phyloP scores from a whole-genome alignment of 495 filamentous ascomycete species.

The Penicillium diatomitis region DNA sequence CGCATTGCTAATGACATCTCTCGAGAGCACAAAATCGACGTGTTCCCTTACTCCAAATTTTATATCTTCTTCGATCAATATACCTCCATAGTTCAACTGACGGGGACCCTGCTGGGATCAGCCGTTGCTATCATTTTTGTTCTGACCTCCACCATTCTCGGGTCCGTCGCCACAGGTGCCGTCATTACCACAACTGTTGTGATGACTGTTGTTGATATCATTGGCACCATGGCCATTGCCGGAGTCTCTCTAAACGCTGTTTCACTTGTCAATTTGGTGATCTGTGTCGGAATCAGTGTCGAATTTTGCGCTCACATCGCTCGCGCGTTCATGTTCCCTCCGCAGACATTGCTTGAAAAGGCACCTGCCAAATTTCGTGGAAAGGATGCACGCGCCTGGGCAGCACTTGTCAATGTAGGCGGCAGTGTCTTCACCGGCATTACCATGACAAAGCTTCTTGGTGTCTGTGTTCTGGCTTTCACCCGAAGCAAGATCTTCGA shows the following conservation, averaged over 20 bases:
- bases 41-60: constrained; percentile 93
- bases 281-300: constrained; percentile 90
- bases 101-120: constrained; percentile 67
- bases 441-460: constrained; percentile 87
- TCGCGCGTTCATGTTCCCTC: constrained; percentile 90
- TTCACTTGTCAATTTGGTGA: constrained; percentile 92
- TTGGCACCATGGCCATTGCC: constrained; percentile 85
- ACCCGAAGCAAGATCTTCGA: constrained; percentile 98
- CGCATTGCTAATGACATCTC: constrained; percentile 74
- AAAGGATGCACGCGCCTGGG: constrained; percentile 79
- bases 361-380: constrained; percentile 57
- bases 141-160: constrained; percentile 68
- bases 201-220: constrained; percentile 92
- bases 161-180: constrained; percentile 70
- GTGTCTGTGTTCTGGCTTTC: constrained; percentile 86
- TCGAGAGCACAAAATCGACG: constrained; percentile 54
- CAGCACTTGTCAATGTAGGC: constrained; percentile 86
- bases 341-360: constrained; percentile 63
- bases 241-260: constrained; percentile 92
- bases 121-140: constrained; percentile 76
- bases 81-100: constrained; percentile 68
- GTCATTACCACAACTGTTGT: constrained; percentile 76
- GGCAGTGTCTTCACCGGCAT: constrained; percentile 93
- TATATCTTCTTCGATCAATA: constrained; percentile 99
- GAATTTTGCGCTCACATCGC: constrained; percentile 98